phyloP scores from a whole-genome alignment of 768 basidiomycete species.

The Tylopilus subfusipes region DNA sequence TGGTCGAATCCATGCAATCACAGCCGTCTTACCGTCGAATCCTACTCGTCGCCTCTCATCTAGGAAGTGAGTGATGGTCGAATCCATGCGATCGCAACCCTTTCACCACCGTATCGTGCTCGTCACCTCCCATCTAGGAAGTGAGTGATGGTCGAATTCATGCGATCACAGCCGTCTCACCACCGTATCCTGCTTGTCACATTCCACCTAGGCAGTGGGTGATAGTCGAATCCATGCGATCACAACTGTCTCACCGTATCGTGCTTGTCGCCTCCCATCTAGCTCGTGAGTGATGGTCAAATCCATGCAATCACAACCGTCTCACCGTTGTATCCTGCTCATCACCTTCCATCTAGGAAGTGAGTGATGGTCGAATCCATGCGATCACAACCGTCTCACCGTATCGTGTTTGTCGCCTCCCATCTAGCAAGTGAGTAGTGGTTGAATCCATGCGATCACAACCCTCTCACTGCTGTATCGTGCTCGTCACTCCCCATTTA shows the following conservation, averaged over 20 bases:
- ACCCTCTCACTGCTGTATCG: neutral
- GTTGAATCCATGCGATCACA: neutral
- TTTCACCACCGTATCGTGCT: neutral
- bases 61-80: neutral
- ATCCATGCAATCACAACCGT: no score
- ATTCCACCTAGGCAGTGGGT: neutral
- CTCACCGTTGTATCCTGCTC: no score
- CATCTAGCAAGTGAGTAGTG: neutral
- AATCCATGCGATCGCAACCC: neutral
- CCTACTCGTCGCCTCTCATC: no score
- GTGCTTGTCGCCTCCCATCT: no score
- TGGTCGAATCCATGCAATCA: no score
- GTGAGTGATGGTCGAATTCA: neutral
- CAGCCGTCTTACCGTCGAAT: no score
- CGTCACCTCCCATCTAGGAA: neutral
- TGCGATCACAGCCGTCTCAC: neutral
- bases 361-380: neutral
- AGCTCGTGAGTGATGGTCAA: no score
- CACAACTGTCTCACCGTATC: neutral
- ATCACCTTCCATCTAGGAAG: neutral
- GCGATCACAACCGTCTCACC: neutral
- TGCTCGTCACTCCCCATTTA: neutral
- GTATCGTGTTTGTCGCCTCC: neutral
- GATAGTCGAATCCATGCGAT: neutral
- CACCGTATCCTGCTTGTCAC: neutral